A percentile compares a stretch with the other conserved stretches of the same genome.
These are phyloP conservation scores for Lobosporangium transversale DNA, from an alignment of 192 early-diverging fungal genomes.

Conservation along the genomic window DNA sequence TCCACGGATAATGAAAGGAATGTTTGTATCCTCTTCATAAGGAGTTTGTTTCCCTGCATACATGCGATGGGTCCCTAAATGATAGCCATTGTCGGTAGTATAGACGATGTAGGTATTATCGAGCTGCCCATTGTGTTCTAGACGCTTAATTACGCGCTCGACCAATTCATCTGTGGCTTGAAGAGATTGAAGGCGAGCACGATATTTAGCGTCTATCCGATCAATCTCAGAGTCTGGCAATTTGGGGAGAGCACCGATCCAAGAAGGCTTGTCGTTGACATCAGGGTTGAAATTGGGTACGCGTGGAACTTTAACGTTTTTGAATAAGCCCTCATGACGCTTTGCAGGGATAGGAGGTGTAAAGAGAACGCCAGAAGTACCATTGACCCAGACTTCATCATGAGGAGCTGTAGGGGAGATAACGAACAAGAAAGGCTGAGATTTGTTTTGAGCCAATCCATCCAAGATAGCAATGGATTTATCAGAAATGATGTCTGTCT, in stretches of 20 bases:
- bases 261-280: constrained; percentile 61
- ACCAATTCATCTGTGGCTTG: constrained; percentile 73
- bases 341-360: constrained; percentile 67
- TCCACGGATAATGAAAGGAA: constrained; percentile 69
- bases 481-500: constrained; percentile 64
- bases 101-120: constrained; percentile 74
- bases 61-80: constrained; percentile 70
- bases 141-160: constrained; percentile 59
- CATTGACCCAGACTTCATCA: constrained; percentile 56
- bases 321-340: constrained; percentile 66
- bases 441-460: constrained; percentile 49
- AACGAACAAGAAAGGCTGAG: constrained; percentile 56
- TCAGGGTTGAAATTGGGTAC: constrained; percentile 67
- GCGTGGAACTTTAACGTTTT: constrained; percentile 63
- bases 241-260: constrained; percentile 57
- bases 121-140: constrained; percentile 59
- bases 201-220: constrained; percentile 60
- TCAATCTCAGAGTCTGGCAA: constrained; percentile 52
- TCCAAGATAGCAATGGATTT: constrained; percentile 62
- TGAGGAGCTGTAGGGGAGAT: constrained; percentile 72
- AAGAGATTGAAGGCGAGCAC: constrained; percentile 63
- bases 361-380: constrained; percentile 25
- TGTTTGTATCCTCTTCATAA: constrained; percentile 73
- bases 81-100: constrained; percentile 75
- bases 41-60: constrained; percentile 69